phyloP scores from a whole-genome alignment of 2,329 filamentous ascomycete species.

The Aspergillus sp. region DNA sequence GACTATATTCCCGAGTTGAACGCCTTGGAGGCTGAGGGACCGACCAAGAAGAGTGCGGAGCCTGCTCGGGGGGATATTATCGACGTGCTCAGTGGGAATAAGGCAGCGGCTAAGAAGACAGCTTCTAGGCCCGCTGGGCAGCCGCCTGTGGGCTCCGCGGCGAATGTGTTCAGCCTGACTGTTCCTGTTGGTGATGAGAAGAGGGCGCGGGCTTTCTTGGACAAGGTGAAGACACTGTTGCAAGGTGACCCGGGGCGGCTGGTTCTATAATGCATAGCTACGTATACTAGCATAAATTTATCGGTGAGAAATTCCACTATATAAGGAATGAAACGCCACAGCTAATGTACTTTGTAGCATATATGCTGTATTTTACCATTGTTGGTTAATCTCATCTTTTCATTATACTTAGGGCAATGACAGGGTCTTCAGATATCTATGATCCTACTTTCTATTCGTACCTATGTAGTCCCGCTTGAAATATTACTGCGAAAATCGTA shows the following conservation, averaged over 20 bases:
- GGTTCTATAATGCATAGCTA: conserved; percentile 44
- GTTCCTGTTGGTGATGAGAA: conserved; percentile 74
- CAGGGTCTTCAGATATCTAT: no score
- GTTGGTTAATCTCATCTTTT: no score
- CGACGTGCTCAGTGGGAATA: conserved; percentile 59
- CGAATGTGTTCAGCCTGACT: conserved; percentile 72
- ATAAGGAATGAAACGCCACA: no score
- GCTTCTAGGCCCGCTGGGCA: conserved; percentile 15
- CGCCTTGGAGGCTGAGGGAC: conserved; percentile 34
- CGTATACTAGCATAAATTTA: no score
- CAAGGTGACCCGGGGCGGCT: conserved; percentile 71
- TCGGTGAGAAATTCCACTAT: no score
- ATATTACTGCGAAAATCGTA: no score
- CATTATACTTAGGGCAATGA: no score
- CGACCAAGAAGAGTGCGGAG: conserved; percentile 21
- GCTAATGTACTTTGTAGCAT: no score
- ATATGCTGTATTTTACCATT: no score
- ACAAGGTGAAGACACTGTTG: conserved; percentile 74
- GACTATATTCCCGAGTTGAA: conserved; percentile 65
- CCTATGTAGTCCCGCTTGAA: no score
- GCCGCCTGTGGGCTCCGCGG: conserved; percentile 41
- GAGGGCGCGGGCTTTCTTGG: conserved; percentile 71
- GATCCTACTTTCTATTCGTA: no score
- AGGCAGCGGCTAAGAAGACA: conserved; percentile 21
- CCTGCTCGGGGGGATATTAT: conserved; percentile 63